Percentiles rank a stretch among this genome's conserved stretches.
Conservation (phyloP, 257 asterid species). For the Solanum sparsipilum region DNA sequence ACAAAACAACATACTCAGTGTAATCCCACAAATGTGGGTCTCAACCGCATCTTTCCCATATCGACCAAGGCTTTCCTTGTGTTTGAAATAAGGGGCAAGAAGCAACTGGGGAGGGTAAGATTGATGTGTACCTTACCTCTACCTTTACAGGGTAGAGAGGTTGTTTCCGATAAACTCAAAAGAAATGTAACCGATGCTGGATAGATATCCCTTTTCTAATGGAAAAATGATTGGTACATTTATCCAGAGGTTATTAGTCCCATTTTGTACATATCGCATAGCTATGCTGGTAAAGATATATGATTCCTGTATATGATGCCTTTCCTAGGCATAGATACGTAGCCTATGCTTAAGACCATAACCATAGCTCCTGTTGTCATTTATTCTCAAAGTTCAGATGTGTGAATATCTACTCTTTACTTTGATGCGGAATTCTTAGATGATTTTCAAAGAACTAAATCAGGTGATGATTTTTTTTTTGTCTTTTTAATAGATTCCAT, state of each 20-base stretch:
- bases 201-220: not conserved
- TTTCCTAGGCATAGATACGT: not conserved
- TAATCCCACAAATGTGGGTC: not conserved
- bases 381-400: not conserved
- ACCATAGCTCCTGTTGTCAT: not conserved
- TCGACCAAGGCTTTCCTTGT: not conserved
- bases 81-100: not conserved
- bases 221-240: not conserved
- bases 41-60: not conserved
- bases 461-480: not conserved
- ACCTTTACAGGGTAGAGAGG: not conserved
- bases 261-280: not conserved
- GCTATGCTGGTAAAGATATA: not conserved
- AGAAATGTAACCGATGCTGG: not conserved
- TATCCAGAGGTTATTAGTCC: not conserved
- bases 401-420: not conserved
- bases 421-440: not conserved
- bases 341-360: not conserved
- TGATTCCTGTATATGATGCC: not conserved
- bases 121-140: not conserved
- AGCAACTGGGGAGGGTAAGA: not conserved
- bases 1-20: not conserved
- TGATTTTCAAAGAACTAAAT: not conserved
- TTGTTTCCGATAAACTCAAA: not conserved
- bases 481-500: constrained; percentile 34